Evolutionary conservation across 2,329 filamentous ascomycete species (phyloP).

Genomic region (Colletotrichum lentis): DNA sequence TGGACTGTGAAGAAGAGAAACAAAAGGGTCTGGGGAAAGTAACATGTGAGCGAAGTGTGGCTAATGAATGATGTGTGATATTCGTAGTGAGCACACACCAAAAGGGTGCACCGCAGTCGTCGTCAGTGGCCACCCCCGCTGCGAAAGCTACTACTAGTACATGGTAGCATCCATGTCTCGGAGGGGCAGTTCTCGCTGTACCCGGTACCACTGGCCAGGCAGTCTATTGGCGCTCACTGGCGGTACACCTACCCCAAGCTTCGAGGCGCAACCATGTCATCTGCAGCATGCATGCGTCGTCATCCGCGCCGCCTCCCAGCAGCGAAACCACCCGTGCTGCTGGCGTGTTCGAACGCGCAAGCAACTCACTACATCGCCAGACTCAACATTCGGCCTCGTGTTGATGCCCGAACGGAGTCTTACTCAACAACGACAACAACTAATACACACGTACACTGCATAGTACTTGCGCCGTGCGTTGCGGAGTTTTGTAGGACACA

Average conservation of each 20-base stretch:
- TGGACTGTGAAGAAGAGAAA: background rate
- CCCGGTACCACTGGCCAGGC: constrained; percentile 27
- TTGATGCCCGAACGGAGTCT: background rate
- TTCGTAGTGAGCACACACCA: constrained; percentile 7
- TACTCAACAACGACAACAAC: no score
- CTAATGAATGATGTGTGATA: constrained; percentile 28
- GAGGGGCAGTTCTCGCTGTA: constrained; percentile 34
- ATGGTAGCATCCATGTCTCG: constrained; percentile 34
- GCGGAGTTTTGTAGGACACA: no score
- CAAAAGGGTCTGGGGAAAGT: background rate
- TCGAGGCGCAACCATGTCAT: constrained; percentile 32
- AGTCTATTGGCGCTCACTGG: constrained; percentile 12
- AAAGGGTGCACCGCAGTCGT: constrained; percentile 1
- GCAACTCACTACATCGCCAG: constrained; percentile 24
- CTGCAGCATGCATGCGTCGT: constrained; percentile 38
- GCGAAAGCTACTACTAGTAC: constrained; percentile 34
- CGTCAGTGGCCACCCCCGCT: constrained; percentile 32
- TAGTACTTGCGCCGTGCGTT: background rate
- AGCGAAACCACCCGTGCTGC: constrained; percentile 9
- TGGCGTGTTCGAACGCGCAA: constrained; percentile 37
- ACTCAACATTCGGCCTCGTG: background rate
- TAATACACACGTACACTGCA: no score
- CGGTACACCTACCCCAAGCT: constrained; percentile 31
- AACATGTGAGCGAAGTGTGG: constrained; percentile 36
- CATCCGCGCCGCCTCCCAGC: constrained; percentile 22